Evolutionary conservation across 352 stramenopile species (phyloP), one percentile per base, ranked within the genome.

Genomic region (Thalassiosira sp.): DNA sequence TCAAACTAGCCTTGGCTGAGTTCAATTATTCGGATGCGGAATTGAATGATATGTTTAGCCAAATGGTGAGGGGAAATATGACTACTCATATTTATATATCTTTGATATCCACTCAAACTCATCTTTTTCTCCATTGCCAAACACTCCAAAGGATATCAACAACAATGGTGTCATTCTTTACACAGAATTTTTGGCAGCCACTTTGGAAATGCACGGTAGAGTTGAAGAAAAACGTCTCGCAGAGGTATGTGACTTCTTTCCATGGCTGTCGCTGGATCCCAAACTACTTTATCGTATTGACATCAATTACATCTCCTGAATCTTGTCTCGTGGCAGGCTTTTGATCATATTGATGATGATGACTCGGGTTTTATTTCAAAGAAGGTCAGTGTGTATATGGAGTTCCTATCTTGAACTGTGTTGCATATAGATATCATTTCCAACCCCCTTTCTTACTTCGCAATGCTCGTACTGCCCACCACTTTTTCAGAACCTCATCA

Each of bases 171-270:
- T 59, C 7, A 78, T 98, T 31, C 94, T 97, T 67, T 98, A 97
- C 72, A 93, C 97, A 3, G 96, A 98, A 86, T 98, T 98, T 83
- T 90, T 98, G 67, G 96, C 95, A 6, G 96, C 95, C 1, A 95
- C 94, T 5, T 92, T 98, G 74, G 94, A 98, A 72, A 85, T 95
- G 61, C 90, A 93, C 28, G 88, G 87, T 22, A 75, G 79, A 37
- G 86, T 93, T 7, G 79, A 82, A 13, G 94, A 98, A 80, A 95
- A 96, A 63, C 94, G 93, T 1, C 92, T 97, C 70, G 95, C 95
- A 40, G 94, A 97, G 56, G 94, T 94, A 0, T 81, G 80, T 79
- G 71, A 79, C 24, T 28, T 16, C 15, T 28, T 2, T 35, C 15
- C 11, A 25, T 35, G 15, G 3, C 24, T 16, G 28, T 40, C 6